A percentile compares a stretch with the other conserved stretches of the same genome.
Evolutionary conservation across 2,329 filamentous ascomycete species (phyloP).

Genomic region (Davidsoniella neocaledoniae): DNA sequence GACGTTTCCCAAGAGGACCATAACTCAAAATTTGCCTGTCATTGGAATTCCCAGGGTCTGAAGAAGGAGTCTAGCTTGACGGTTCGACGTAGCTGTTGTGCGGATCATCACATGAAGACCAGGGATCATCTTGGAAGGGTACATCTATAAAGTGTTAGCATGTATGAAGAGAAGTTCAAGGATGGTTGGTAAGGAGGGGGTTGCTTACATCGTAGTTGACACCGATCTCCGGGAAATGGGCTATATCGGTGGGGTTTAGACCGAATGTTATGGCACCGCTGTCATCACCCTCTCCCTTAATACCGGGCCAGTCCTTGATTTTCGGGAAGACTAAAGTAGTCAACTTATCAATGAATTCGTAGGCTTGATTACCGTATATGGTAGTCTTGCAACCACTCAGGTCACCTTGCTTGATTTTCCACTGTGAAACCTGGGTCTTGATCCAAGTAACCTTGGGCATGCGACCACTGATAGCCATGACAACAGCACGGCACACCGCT

Average conservation of each 20-base stretch:
- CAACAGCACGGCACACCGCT: conserved; percentile 64
- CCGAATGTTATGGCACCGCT: conserved; percentile 80
- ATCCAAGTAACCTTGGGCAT: conserved; percentile 53
- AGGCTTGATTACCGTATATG: conserved; percentile 63
- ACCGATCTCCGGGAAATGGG: conserved; percentile 84
- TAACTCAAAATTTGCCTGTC: conserved; percentile 12
- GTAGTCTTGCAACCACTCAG: conserved; percentile 62
- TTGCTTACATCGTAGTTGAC: conserved; percentile 81
- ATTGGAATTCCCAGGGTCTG: conserved; percentile 46
- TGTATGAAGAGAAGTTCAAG: neutral
- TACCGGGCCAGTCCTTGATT: conserved; percentile 88
- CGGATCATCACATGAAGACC: conserved; percentile 71
- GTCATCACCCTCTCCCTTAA: conserved; percentile 53
- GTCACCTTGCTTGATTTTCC: conserved; percentile 55
- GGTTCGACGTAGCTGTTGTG: conserved; percentile 70
- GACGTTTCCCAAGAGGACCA: neutral
- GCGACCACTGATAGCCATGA: conserved; percentile 74
- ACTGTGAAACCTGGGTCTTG: conserved; percentile 55
- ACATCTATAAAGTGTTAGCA: conserved; percentile 28
- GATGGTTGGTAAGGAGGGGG: neutral
- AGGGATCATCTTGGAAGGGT: conserved; percentile 56
- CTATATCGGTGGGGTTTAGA: conserved; percentile 56
- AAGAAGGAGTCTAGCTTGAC: conserved; percentile 59
- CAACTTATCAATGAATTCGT: conserved; percentile 80
- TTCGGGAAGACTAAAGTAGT: conserved; percentile 80